Evolutionary conservation across 306 rosid species (phyloP), one percentile per base, ranked within the genome.

Genomic region (Echinosophora koreensis): DNA sequence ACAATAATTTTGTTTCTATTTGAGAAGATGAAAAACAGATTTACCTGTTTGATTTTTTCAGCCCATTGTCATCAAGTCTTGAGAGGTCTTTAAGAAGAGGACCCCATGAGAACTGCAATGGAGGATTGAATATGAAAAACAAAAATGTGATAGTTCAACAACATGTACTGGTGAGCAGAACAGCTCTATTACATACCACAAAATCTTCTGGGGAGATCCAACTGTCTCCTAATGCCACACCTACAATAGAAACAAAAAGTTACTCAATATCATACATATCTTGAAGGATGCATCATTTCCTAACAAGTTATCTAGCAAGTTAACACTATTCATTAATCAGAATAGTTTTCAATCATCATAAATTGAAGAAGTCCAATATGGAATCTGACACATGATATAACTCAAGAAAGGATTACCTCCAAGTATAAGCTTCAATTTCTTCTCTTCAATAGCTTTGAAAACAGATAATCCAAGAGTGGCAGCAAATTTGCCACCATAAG

Each of bases 201-300:
- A 66, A 95, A 86, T 95, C 98, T 83, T 95, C 97, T 0, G 98
- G 97, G 55, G 98, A 95, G 77, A 95, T 95, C 98, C 98, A 95
- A 74, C 90, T 87, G 64, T 95, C 92, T 79, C 98, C 98, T 69
- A 95, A 79, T 79, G 87, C 96, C 82, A 95, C 98, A 74, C 98
- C 98, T 94, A 52, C 73, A 81, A 44, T 2, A 44, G 50, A 5
- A 55, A 52, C 55, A 62, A 67, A 83, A 63, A 46, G 38, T 5
- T 38, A 15, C 56, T 30, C 73, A 7, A 63, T 38, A 52, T 72
- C 18, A 78, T 41, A 17, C 44, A 44, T 18, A 30, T 8, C 51
- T 17, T 8, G 22, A 37, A 68, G 13, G 4, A 44, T 18, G 41
- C 47, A 52, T 5, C 62, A 50, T 42, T 58, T 14, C 71, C 56